phyloP scores from a whole-genome alignment of 2,329 filamentous ascomycete genomes.

The Ceratocystis cubensis region DNA sequence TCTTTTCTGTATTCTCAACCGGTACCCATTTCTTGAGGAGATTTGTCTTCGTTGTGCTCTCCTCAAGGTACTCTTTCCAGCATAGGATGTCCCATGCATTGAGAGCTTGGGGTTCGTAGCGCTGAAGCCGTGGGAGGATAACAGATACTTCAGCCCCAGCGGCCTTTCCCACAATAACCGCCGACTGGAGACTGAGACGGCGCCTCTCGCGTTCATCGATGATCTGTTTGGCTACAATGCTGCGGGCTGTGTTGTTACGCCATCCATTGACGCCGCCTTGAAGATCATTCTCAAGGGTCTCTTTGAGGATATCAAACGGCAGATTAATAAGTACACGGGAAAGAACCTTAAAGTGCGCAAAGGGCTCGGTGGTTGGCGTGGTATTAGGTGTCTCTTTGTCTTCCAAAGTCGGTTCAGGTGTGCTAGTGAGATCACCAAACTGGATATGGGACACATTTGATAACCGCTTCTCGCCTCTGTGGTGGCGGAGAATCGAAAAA shows the following conservation, averaged over 20 bases:
- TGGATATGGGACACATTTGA: slow-evolving; percentile 45
- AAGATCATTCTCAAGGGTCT: slow-evolving; percentile 45
- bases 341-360: slow-evolving; percentile 37
- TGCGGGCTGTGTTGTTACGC: slow-evolving; percentile 36
- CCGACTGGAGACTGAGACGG: slow-evolving; percentile 36
- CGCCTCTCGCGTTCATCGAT: slow-evolving; percentile 46
- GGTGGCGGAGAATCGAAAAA: slow-evolving; percentile 15
- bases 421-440: slow-evolving; percentile 52
- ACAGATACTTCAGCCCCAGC: slow-evolving; percentile 28
- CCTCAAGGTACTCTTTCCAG: slow-evolving; percentile 36
- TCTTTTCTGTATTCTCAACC: slow-evolving; percentile 9
- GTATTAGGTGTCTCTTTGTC: slow-evolving; percentile 18
- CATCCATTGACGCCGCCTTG: slow-evolving; percentile 41
- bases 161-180: slow-evolving; percentile 30
- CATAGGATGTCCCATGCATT: slow-evolving; percentile 37
- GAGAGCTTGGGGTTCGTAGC: slow-evolving; percentile 30
- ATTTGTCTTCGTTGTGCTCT: slow-evolving; percentile 12
- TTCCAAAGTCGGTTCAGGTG: slow-evolving; percentile 18
- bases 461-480: slow-evolving; percentile 23
- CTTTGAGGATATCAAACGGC: slow-evolving; percentile 54
- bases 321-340: slow-evolving; percentile 58
- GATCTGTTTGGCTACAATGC: slow-evolving; percentile 38
- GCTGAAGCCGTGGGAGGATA: slow-evolving; percentile 30
- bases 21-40: slow-evolving; percentile 16
- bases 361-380: slow-evolving; percentile 23